Conservation (phyloP, 2,329 filamentous ascomycete species). For the Gaeumannomyces tritici region DNA sequence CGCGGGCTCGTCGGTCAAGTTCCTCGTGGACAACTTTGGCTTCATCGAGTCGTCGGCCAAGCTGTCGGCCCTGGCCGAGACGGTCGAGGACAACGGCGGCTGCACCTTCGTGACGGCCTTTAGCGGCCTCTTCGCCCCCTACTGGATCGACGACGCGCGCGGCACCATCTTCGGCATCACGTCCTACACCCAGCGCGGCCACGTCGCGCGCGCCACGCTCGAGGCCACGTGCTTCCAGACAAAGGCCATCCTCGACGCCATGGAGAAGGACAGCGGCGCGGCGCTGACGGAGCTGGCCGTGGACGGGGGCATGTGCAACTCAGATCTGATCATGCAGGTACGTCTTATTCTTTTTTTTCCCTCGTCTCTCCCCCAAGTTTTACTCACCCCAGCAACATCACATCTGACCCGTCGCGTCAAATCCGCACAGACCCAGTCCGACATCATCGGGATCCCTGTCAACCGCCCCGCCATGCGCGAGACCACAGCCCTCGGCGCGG, state of each 20-base stretch:
- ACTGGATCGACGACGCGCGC: constrained; percentile 90
- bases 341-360: too few species aligned
- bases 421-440: constrained; percentile 54
- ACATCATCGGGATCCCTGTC: constrained; percentile 71
- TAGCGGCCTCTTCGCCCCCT: constrained; percentile 81
- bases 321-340: constrained; percentile 74
- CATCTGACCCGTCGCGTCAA: too few species aligned
- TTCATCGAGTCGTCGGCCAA: constrained; percentile 42
- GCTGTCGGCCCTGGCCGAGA: constrained; percentile 40
- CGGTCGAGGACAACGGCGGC: constrained; percentile 64
- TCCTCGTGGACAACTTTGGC: constrained; percentile 56
- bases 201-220: constrained; percentile 81
- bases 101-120: constrained; percentile 86
- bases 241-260: constrained; percentile 82
- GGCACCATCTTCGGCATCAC: constrained; percentile 84
- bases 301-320: constrained; percentile 84
- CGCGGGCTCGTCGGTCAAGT: constrained; percentile 68
- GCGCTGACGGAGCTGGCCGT: constrained; percentile 68
- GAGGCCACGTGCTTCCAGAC: constrained; percentile 92
- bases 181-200: constrained; percentile 76
- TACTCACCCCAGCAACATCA: too few species aligned
- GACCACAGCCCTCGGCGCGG: constrained; percentile 72
- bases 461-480: constrained; percentile 74
- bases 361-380: too few species aligned
- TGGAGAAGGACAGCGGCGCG: constrained; percentile 77